Evolutionary conservation across 164 flowering plant species (phyloP).

Genomic region (Santalum album): DNA sequence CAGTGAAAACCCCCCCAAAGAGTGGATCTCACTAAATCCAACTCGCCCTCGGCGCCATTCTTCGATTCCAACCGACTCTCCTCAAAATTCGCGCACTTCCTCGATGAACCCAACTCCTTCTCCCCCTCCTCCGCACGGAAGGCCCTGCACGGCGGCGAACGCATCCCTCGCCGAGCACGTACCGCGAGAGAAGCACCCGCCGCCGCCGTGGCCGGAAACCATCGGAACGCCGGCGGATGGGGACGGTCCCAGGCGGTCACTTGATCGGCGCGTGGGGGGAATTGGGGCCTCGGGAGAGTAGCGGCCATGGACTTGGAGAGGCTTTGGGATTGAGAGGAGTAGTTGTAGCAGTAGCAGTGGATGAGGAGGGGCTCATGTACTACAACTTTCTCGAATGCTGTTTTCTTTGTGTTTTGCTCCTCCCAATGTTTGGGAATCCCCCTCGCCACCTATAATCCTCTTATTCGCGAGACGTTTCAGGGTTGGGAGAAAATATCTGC

Average conservation of each 20-base stretch:
- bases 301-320: conserved; percentile 24
- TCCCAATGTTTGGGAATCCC: background rate
- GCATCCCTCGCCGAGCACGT: conserved; percentile 14
- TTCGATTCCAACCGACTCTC: conserved; percentile 11
- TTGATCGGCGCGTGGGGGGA: conserved; percentile 23
- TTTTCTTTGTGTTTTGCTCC: background rate
- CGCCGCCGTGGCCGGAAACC: conserved; percentile 8
- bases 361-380: background rate
- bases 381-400: background rate
- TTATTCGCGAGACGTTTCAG: background rate
- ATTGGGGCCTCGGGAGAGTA: conserved; percentile 36
- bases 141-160: conserved; percentile 30
- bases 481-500: background rate
- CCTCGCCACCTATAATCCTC: too few species aligned
- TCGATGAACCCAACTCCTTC: conserved; percentile 1
- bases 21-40: conserved; percentile 26
- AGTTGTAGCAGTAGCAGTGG: background rate
- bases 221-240: conserved; percentile 1
- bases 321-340: background rate
- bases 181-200: conserved; percentile 10
- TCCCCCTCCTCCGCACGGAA: conserved; percentile 35
- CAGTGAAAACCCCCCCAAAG: conserved; percentile 28
- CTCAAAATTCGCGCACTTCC: conserved; percentile 1
- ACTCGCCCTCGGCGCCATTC: conserved; percentile 21
- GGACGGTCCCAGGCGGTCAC: conserved; percentile 15